Evolutionary conservation across 768 basidiomycete species (phyloP).

Genomic region (Galerina marginata): DNA sequence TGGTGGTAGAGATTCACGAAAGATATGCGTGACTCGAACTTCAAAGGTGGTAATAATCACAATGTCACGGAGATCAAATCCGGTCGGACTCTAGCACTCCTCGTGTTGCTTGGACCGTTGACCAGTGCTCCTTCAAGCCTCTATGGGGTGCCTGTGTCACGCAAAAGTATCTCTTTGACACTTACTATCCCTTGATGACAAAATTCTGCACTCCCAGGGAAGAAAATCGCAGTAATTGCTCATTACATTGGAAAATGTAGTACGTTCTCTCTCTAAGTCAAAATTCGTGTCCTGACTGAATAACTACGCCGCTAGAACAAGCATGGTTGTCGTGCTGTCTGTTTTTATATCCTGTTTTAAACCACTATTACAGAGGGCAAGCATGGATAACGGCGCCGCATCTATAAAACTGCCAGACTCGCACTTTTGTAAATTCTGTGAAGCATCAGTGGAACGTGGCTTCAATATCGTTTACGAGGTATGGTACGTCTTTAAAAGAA

Average conservation of each 20-base stretch:
- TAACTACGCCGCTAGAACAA: neutral
- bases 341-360: constrained; percentile 13
- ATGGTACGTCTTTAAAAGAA: constrained; percentile 4
- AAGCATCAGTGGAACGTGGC: constrained; percentile 42
- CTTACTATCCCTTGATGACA: neutral
- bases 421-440: constrained; percentile 56
- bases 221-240: neutral
- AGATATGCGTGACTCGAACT: too few relatives aligned
- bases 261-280: neutral
- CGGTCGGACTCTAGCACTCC: too few relatives aligned
- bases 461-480: constrained; percentile 61
- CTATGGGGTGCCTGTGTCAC: too few relatives aligned
- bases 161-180: too few relatives aligned
- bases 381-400: neutral
- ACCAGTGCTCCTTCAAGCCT: too few relatives aligned
- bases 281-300: neutral
- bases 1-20: too few relatives aligned
- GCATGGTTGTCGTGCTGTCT: constrained; percentile 10
- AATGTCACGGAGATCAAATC: too few relatives aligned
- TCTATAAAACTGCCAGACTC: constrained; percentile 10
- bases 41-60: too few relatives aligned
- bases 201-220: neutral
- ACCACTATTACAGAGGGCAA: constrained; percentile 4
- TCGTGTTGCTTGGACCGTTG: too few relatives aligned
- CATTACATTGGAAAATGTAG: neutral